Conservation (phyloP, 2,329 filamentous ascomycete genomes). For the Lojkania enalia region DNA sequence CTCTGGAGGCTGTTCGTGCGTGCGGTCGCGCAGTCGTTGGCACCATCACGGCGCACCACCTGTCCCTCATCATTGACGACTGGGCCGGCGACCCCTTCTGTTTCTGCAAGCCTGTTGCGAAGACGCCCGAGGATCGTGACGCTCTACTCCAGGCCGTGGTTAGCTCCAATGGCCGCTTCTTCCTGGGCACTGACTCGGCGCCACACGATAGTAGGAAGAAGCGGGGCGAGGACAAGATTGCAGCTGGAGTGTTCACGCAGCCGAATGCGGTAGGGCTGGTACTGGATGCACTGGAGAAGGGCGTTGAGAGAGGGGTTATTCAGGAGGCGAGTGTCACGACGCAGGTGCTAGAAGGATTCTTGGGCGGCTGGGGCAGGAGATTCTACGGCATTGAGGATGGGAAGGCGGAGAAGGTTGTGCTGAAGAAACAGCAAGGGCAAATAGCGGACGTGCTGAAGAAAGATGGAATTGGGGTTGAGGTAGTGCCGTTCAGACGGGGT, state of each 20-base stretch:
- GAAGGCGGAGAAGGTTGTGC: constrained; percentile 55
- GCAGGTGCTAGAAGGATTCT: constrained; percentile 61
- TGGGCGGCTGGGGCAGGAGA: constrained; percentile 58
- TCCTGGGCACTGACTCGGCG: constrained; percentile 73
- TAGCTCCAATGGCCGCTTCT: constrained; percentile 65
- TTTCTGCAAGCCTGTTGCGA: constrained; percentile 72
- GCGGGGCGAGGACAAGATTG: constrained; percentile 55
- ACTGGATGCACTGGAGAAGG: constrained; percentile 66
- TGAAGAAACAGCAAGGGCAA: constrained; percentile 59
- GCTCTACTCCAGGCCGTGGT: constrained; percentile 68
- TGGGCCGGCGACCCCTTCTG: constrained; percentile 71
- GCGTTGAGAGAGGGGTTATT: constrained; percentile 58
- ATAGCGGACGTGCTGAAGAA: constrained; percentile 60
- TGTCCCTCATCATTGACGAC: constrained; percentile 78
- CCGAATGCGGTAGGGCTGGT: constrained; percentile 69
- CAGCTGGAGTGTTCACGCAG: constrained; percentile 80
- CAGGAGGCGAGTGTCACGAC: constrained; percentile 57
- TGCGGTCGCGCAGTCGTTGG: constrained; percentile 78
- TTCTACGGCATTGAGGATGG: constrained; percentile 60
- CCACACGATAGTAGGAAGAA: constrained; percentile 68
- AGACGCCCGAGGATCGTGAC: constrained; percentile 70
- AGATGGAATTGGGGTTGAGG: constrained; percentile 57
- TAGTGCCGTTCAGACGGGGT: constrained; percentile 68
- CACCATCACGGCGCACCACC: constrained; percentile 85
- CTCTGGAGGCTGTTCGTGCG: constrained; percentile 73